A percentile compares a stretch with the other conserved stretches of the same genome.
These are phyloP conservation scores for Colletotrichum eleusines DNA, from an alignment of 2,329 filamentous ascomycete genomes.

Conservation along the genomic window DNA sequence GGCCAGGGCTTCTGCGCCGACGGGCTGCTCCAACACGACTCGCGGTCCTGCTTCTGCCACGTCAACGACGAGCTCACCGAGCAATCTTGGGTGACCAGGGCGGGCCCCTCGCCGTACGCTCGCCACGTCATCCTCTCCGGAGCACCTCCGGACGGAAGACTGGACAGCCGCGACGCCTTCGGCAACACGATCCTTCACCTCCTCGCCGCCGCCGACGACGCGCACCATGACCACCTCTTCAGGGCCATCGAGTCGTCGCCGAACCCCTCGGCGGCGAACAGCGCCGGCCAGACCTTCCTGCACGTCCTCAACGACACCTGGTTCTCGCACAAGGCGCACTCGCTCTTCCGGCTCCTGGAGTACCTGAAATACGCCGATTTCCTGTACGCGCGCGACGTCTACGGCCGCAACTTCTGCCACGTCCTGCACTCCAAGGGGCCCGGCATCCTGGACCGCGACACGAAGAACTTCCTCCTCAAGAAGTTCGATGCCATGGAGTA, in stretches of 20 bases:
- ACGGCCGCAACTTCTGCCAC: constrained; percentile 67
- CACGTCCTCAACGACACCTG: constrained; percentile 56
- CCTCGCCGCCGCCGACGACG: constrained; percentile 56
- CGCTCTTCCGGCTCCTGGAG: constrained; percentile 48
- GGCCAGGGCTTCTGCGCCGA: constrained; percentile 43
- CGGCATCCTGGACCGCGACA: constrained; percentile 46
- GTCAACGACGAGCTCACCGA: constrained; percentile 44
- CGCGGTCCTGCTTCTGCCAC: constrained; percentile 49
- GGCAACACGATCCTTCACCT: constrained; percentile 63
- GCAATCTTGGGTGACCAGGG: constrained; percentile 49
- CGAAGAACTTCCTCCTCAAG: constrained; percentile 51
- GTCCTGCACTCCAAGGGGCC: constrained; percentile 49
- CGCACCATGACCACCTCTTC: constrained; percentile 48
- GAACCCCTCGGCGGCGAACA: constrained; percentile 50
- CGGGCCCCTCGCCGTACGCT: constrained; percentile 44
- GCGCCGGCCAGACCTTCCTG: constrained; percentile 62
- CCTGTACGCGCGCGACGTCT: constrained; percentile 58
- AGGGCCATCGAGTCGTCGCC: constrained; percentile 43
- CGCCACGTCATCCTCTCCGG: constrained; percentile 24
- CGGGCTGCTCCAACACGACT: constrained; percentile 44
- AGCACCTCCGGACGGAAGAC: constrained; percentile 39
- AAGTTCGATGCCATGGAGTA: constrained; percentile 49
- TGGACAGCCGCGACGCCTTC: constrained; percentile 53
- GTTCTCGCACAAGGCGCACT: constrained; percentile 47
- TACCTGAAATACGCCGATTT: constrained; percentile 44